Evolutionary conservation across 2,329 filamentous ascomycete species (phyloP).

Genomic region (Penicillium olsonii): DNA sequence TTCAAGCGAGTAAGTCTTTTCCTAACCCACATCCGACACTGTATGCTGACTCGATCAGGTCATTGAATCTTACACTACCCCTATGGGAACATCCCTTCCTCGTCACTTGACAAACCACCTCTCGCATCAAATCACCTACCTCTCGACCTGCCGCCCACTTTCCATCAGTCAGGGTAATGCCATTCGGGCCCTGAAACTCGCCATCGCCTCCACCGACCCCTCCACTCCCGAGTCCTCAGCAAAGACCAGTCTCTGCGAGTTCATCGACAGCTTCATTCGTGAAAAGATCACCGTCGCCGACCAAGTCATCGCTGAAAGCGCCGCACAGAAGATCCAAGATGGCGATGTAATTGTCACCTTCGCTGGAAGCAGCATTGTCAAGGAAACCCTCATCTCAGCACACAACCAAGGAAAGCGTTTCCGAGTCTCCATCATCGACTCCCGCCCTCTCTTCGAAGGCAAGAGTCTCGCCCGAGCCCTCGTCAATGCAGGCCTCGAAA

Average conservation of each 20-base stretch:
- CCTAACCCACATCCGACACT: neutral
- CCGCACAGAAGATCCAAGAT: conserved; percentile 72
- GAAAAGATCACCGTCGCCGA: conserved; percentile 88
- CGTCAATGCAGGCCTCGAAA: conserved; percentile 67
- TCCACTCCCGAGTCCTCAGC: conserved; percentile 79
- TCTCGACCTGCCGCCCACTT: conserved; percentile 91
- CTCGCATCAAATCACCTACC: conserved; percentile 91
- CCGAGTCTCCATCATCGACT: conserved; percentile 81
- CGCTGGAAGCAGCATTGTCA: conserved; percentile 81
- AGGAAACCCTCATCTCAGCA: conserved; percentile 76
- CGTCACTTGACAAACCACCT: conserved; percentile 91
- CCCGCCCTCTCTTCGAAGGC: conserved; percentile 69
- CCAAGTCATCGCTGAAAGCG: conserved; percentile 77
- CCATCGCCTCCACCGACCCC: conserved; percentile 87
- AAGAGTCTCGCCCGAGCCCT: conserved; percentile 72
- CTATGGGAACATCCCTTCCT: conserved; percentile 77
- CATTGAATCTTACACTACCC: conserved; percentile 89
- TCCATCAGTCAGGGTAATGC: conserved; percentile 97
- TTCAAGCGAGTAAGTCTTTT: conserved; percentile 72
- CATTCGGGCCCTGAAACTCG: conserved; percentile 89
- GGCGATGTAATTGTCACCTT: conserved; percentile 85
- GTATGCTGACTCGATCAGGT: conserved; percentile 57
- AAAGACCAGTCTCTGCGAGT: conserved; percentile 73
- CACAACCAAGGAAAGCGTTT: conserved; percentile 71
- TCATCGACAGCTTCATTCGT: conserved; percentile 86